Conservation (phyloP, 495 filamentous ascomycete species). For the Astrocystis sublimbata region DNA sequence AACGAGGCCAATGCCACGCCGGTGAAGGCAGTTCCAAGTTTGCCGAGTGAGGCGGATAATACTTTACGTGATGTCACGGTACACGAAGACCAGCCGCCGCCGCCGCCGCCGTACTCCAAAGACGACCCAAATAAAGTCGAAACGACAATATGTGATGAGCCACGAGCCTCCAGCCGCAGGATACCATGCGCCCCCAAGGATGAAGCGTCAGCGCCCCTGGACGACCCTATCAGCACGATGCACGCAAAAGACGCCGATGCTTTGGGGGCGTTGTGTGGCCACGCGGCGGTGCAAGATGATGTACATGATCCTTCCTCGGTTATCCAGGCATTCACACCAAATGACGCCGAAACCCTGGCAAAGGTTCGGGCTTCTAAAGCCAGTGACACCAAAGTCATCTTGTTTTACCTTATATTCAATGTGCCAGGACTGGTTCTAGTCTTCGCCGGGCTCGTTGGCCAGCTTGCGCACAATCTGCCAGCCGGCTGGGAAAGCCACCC, state of each 20-base stretch:
- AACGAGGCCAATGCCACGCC: not conserved
- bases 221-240: not conserved
- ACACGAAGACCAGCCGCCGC: not conserved
- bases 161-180: not conserved
- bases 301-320: not conserved
- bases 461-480: not conserved
- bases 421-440: not conserved
- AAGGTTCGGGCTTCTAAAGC: not conserved
- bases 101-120: not conserved
- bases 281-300: not conserved
- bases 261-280: not conserved
- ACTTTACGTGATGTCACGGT: not conserved
- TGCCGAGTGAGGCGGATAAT: not conserved
- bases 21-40: not conserved
- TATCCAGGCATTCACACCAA: not conserved
- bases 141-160: not conserved
- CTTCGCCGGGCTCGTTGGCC: not conserved
- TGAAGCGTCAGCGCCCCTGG: not conserved
- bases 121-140: not conserved
- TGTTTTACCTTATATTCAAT: not conserved
- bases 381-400: not conserved
- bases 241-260: not conserved
- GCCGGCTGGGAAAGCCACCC: not conserved
- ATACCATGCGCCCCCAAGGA: not conserved
- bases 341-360: not conserved